Conservation (phyloP, 768 basidiomycete species). For the Termitomyces sp. region DNA sequence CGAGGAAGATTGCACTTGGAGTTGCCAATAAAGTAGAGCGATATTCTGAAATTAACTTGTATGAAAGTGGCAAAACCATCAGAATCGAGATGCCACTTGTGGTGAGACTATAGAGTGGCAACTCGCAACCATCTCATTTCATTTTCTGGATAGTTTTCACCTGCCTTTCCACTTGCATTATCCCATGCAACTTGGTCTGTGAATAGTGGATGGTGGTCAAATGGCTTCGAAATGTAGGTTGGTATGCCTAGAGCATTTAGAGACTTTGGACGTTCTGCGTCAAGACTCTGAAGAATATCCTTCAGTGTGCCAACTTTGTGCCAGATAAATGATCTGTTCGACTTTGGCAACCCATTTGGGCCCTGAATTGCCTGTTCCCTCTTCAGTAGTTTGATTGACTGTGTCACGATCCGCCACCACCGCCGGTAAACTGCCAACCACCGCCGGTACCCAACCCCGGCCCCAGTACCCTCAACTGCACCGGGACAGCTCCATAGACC, state of each 20-base stretch:
- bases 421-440: no score
- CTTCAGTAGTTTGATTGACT: background rate
- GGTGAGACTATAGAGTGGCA: background rate
- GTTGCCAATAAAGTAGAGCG: background rate
- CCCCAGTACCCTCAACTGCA: no score
- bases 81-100: background rate
- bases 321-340: background rate
- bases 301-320: background rate
- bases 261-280: background rate
- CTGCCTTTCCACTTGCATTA: no score
- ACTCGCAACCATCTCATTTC: background rate
- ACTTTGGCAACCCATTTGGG: background rate
- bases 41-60: background rate
- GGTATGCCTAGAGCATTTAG: background rate
- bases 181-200: background rate
- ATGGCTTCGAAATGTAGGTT: background rate
- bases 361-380: background rate
- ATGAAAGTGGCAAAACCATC: background rate
- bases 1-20: background rate
- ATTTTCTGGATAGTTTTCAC: background rate
- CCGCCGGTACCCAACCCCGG: no score
- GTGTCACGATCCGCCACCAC: no score
- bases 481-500: no score
- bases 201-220: background rate
- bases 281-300: background rate